Percentiles rank a stretch among this genome's conserved stretches.
These are phyloP conservation scores for Polychytrium aggregatum DNA, from an alignment of 192 early-diverging fungal species.

Conservation along the genomic window DNA sequence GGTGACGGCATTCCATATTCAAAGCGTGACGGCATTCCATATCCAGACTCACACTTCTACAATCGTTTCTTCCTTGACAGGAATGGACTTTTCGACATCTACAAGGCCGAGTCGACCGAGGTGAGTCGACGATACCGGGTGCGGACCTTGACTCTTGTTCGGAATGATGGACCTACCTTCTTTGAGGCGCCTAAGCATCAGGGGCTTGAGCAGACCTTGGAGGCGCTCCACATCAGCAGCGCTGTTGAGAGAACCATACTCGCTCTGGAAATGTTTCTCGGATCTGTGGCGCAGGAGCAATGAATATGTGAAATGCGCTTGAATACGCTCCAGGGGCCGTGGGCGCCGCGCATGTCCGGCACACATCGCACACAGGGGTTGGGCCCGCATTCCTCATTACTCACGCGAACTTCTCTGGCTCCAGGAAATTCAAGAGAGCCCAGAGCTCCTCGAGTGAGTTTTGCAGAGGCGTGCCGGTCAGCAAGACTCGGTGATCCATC, in stretches of 20 bases:
- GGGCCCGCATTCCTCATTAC: no score
- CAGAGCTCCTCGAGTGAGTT: conserved; percentile 75
- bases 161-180: conserved; percentile 25
- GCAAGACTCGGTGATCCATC: conserved; percentile 64
- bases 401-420: conserved; percentile 52
- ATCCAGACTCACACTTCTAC: conserved; percentile 51
- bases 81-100: conserved; percentile 79
- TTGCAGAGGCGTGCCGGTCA: conserved; percentile 80
- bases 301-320: neutral
- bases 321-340: no score
- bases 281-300: conserved; percentile 19
- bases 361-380: no score
- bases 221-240: conserved; percentile 69
- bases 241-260: conserved; percentile 58
- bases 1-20: conserved; percentile 6
- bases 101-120: neutral
- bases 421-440: conserved; percentile 69
- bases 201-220: conserved; percentile 64
- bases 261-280: conserved; percentile 52
- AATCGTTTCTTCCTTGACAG: conserved; percentile 83
- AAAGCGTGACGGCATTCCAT: neutral
- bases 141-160: neutral
- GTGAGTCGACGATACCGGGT: neutral
- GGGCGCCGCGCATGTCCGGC: no score
- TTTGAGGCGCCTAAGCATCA: conserved; percentile 79